Conservation (phyloP, 768 basidiomycete genomes). For the Tulasnella sp. region DNA sequence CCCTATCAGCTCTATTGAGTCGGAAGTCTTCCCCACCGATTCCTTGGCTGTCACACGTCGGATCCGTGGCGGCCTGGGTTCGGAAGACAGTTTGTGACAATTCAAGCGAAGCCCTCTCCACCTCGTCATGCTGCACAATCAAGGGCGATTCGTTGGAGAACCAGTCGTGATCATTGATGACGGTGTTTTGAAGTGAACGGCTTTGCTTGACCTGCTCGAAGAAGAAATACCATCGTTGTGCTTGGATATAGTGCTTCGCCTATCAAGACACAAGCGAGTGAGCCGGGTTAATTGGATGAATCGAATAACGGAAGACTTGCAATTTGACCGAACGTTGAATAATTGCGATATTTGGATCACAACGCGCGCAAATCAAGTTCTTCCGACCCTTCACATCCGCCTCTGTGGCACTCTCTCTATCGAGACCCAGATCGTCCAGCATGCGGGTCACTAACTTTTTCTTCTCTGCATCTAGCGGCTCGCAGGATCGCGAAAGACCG, state of each 20-base stretch:
- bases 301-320: background rate
- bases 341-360: background rate
- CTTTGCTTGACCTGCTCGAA: background rate
- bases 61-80: background rate
- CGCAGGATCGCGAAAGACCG: background rate
- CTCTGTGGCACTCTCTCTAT: background rate
- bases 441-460: background rate
- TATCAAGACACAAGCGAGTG: background rate
- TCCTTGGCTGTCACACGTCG: background rate
- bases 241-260: background rate
- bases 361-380: background rate
- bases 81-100: background rate
- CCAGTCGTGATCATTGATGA: conserved; percentile 1
- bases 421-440: background rate
- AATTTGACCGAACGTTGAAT: background rate
- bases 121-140: background rate
- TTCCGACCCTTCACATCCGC: background rate
- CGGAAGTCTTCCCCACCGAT: background rate
- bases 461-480: background rate
- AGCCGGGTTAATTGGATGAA: too few relatives aligned
- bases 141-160: background rate
- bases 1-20: background rate
- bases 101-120: background rate
- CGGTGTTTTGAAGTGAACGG: background rate
- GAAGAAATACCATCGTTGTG: background rate